Evolutionary conservation across 139 green algal genomes (phyloP).

Genomic region (Pedinophyceae sp.): DNA sequence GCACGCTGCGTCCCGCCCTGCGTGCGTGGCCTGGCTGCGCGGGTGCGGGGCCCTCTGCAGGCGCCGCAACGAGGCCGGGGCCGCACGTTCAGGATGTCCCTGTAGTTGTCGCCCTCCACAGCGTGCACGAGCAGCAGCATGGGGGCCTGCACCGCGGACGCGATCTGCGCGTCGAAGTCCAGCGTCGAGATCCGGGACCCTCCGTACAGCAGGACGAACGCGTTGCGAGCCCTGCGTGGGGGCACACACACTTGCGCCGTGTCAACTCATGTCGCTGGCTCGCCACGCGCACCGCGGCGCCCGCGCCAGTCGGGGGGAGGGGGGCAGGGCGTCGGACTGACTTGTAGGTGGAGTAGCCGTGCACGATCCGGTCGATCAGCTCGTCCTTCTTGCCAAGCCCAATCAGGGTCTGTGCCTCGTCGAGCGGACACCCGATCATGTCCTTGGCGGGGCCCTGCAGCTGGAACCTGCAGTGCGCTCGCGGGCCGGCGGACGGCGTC

Average conservation of each 20-base stretch:
- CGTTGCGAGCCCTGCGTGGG: constrained; percentile 18
- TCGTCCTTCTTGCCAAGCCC: constrained; percentile 12
- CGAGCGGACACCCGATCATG: constrained; percentile 12
- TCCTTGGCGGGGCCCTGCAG: constrained; percentile 18
- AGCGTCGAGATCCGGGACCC: neutral
- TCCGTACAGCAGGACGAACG: constrained; percentile 3
- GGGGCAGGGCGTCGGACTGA: constrained; percentile 28
- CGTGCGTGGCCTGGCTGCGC: neutral
- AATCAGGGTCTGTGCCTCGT: constrained; percentile 7
- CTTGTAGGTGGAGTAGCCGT: constrained; percentile 21
- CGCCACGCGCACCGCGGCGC: constrained; percentile 42
- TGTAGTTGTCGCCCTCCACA: too few relatives aligned
- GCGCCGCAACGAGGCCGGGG: too few relatives aligned
- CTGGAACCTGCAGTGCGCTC: constrained; percentile 11
- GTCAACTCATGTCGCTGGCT: too few relatives aligned
- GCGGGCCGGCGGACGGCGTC: constrained; percentile 6
- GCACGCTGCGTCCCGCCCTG: constrained; percentile 7
- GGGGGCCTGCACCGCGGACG: neutral
- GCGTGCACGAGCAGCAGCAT: neutral
- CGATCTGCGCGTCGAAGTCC: neutral
- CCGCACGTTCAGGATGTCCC: too few relatives aligned
- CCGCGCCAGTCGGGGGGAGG: too few relatives aligned
- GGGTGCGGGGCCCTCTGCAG: neutral
- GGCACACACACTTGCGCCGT: constrained; percentile 9
- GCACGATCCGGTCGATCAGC: constrained; percentile 24